phyloP scores from a whole-genome alignment of 1,284 basidiomycete genomes.

The Leccinum pachyderme region DNA sequence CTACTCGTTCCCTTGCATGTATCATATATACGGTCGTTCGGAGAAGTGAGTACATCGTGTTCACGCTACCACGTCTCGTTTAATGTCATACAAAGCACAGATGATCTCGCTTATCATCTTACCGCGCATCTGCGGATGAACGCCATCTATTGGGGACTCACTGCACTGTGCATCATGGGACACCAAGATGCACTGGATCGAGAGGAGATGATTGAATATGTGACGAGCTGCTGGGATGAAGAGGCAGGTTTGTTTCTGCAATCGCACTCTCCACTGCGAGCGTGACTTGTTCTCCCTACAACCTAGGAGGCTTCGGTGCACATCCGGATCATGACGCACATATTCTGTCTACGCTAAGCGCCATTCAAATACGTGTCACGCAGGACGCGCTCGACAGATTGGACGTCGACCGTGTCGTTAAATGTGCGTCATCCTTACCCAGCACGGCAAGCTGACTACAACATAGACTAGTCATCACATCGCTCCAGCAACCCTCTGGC shows the following conservation, averaged over 20 bases:
- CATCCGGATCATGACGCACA: conserved; percentile 95
- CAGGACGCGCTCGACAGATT: conserved; percentile 79
- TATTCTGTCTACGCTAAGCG: conserved; percentile 83
- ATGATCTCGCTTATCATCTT: conserved; percentile 90
- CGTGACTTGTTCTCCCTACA: conserved; percentile 1
- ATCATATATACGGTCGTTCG: conserved; percentile 55
- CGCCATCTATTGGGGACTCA: conserved; percentile 96
- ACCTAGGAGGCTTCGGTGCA: conserved; percentile 85
- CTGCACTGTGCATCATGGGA: conserved; percentile 81
- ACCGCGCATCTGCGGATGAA: conserved; percentile 95
- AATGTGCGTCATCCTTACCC: conserved; percentile 51
- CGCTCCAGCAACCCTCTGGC: conserved; percentile 68
- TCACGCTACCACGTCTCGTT: neutral
- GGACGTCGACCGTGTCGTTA: conserved; percentile 66
- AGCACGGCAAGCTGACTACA: neutral
- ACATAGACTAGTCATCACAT: conserved; percentile 68
- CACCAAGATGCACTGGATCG: conserved; percentile 75
- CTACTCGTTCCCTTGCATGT: conserved; percentile 45
- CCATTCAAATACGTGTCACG: conserved; percentile 88
- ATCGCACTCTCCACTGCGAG: neutral
- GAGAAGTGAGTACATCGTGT: conserved; percentile 38
- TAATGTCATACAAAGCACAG: conserved; percentile 57
- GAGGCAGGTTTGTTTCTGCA: conserved; percentile 63
- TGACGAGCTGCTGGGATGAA: conserved; percentile 93
- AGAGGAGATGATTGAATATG: conserved; percentile 86